Base-by-base conservation (phyloP, 164 flowering plant species). In the Berberis vulgaris region DNA sequence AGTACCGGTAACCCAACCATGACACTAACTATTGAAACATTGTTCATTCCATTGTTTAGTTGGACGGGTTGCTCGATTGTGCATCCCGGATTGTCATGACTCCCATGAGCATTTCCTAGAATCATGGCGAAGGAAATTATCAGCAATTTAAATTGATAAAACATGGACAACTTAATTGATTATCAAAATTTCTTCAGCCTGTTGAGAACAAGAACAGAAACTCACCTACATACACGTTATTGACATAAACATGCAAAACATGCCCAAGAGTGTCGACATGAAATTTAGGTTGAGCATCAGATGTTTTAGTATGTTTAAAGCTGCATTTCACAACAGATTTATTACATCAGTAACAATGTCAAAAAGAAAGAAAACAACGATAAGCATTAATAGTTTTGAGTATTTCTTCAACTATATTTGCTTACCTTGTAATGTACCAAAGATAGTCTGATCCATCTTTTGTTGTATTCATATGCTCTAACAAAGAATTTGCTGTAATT, bases 1-100 rank as follows among this genome's bases (percentile, higher is more conserved):
- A 49, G 12, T 83, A 93, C 98, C 84, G 87, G 97, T 59, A 90
- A 71, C 60, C 97, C 98, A 67, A 85, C 88, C 85, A 81, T 83
- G n/a, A 68, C 86, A 69, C 98, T 90, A 6, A 93, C 80, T 43
- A 93, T 54, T 41, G 98, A 79, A 60, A 93, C 68, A 47, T 80
- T 46, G 76, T 90, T 90, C 10, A 58, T 69, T 54, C 96, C 97
- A 40, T 66, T 55, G 5, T 54, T 68, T 43, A 93, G 64, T 40
- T 74, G 41, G 45, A 86, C 56, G 0, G 60, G 59, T 10, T 45
- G 72, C 59, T 73, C 73, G 47, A 89, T 66, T 6, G 50, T 53
- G 63, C 76, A 80, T 11, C 59, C 46, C 66, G 53, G 26, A 65
- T 43, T 55, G 5, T 65, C 60, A 47, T 63, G 77, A 41, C 67